Evolutionary conservation across 768 basidiomycete species (phyloP).

Genomic region (Tulasnella sp.): DNA sequence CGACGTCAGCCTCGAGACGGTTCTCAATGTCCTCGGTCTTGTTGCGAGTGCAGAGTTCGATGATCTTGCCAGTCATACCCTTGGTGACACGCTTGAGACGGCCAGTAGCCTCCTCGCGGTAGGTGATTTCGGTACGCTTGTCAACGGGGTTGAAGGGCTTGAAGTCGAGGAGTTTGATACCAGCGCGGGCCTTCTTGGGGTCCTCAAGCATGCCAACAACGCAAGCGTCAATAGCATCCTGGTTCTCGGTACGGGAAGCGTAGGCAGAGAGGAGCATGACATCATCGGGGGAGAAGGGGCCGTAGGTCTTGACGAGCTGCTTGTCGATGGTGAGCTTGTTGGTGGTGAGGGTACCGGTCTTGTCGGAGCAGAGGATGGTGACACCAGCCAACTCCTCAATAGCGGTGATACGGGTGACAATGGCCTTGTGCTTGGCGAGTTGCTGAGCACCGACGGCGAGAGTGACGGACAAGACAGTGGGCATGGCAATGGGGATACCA

Average conservation of each 20-base stretch:
- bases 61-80: constrained; percentile 99
- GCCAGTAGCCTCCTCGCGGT: constrained; percentile 89
- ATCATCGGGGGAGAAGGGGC: constrained; percentile 81
- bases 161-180: constrained; percentile 96
- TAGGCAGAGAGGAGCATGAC: constrained; percentile 92
- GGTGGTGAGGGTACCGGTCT: constrained; percentile 97
- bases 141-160: constrained; percentile 99
- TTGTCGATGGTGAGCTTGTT: constrained; percentile 99
- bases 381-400: constrained; percentile 98
- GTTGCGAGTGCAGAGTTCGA: constrained; percentile 95
- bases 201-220: constrained; percentile 79
- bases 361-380: constrained; percentile 98
- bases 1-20: constrained; percentile 88
- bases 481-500: constrained; percentile 99
- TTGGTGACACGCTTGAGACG: constrained; percentile 98
- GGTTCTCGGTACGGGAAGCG: constrained; percentile 97
- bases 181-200: constrained; percentile 68
- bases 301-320: constrained; percentile 86
- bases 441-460: constrained; percentile 99
- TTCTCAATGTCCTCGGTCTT: constrained; percentile 92
- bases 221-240: constrained; percentile 92
- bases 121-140: constrained; percentile 99
- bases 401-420: constrained; percentile 98
- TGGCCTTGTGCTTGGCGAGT: constrained; percentile 98
- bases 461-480: constrained; percentile 95